Evolutionary conservation across 352 stramenopile genomes (phyloP), one percentile per base, ranked within the genome.

Genomic region (Globisporangium cylindrosporum): DNA sequence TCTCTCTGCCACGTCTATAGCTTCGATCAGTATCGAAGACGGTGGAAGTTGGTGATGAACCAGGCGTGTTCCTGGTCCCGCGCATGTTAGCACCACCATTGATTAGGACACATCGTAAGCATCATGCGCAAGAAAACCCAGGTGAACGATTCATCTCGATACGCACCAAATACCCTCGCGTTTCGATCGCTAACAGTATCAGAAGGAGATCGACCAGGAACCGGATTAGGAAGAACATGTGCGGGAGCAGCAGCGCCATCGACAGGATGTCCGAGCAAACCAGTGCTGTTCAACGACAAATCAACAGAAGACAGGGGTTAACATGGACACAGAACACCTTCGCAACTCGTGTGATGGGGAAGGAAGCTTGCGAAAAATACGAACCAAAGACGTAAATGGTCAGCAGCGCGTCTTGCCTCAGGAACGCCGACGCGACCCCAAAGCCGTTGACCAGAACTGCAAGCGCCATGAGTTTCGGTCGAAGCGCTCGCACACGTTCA

Each of bases 11-110:
- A 36, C 22, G 7, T n/a, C 63, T 60, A 9, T 51, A 71, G 54
- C 29, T 48, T 38, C 10, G 4, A 12, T 73, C 41, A 76, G 59
- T 77, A 78, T 7, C 80, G 79, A 20, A 89, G 71, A 0, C 78
- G 81, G 58, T 89, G 83, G 63, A 91, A 91, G 38, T 73, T 88
- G 58, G 76, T 87, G 49, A 89, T 69, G 65, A 91, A 89, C 81
- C 81, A 91, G 53, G 75, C 55, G 24, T 82, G 74, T 8, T 79
- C 75, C 83, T 91, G 64, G 8, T 58, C 41, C 22, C 27, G 4
- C 5, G 20, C 15, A 10, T 29, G 51, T 27, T 25, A 67, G 36
- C 27, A 38, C 1, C 24, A 24, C 55, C 24, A 18, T 60, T 34
- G 41, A 38, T 5, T 22, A 49, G 43, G 15, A 10, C 18, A 49